Evolutionary conservation across 2,329 filamentous ascomycete genomes (phyloP).

Genomic region (Xylariaceae sp.): DNA sequence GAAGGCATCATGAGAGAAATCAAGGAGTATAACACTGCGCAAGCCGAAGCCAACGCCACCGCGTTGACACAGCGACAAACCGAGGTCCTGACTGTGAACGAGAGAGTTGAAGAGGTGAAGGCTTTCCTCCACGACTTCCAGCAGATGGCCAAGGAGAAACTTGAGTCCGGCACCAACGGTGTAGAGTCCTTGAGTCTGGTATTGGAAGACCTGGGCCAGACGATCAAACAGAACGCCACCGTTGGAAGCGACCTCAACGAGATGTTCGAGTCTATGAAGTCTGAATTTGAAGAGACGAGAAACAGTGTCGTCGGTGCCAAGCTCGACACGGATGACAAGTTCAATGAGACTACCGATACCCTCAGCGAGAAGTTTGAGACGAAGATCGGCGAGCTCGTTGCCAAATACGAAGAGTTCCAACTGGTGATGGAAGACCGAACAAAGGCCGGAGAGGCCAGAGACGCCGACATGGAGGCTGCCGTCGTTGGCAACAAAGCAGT

Average conservation of each 20-base stretch:
- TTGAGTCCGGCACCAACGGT: constrained; percentile 70
- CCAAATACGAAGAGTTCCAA: constrained; percentile 86
- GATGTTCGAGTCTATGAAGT: constrained; percentile 70
- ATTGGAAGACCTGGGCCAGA: constrained; percentile 63
- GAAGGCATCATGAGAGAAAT: constrained; percentile 68
- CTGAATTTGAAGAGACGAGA: constrained; percentile 83
- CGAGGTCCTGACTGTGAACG: constrained; percentile 74
- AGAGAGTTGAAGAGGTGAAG: constrained; percentile 77
- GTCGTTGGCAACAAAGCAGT: constrained; percentile 72
- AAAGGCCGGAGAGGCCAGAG: constrained; percentile 68
- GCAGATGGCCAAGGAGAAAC: constrained; percentile 68
- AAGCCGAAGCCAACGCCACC: constrained; percentile 71
- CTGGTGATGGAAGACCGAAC: constrained; percentile 68
- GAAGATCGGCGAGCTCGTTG: constrained; percentile 70
- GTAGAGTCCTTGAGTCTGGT: constrained; percentile 70
- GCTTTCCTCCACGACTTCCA: constrained; percentile 73
- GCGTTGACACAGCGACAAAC: constrained; percentile 79
- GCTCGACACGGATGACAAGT: constrained; percentile 78
- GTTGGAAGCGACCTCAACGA: constrained; percentile 64
- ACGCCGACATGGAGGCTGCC: constrained; percentile 68
- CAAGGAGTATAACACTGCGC: constrained; percentile 62
- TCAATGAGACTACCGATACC: constrained; percentile 53
- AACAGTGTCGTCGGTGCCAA: constrained; percentile 75
- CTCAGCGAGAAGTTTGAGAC: constrained; percentile 57
- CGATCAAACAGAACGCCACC: constrained; percentile 53